A percentile compares a stretch with the other conserved stretches of the same genome.
Evolutionary conservation across 768 basidiomycete genomes (phyloP).

Genomic region (Tricholoma furcatifolium): DNA sequence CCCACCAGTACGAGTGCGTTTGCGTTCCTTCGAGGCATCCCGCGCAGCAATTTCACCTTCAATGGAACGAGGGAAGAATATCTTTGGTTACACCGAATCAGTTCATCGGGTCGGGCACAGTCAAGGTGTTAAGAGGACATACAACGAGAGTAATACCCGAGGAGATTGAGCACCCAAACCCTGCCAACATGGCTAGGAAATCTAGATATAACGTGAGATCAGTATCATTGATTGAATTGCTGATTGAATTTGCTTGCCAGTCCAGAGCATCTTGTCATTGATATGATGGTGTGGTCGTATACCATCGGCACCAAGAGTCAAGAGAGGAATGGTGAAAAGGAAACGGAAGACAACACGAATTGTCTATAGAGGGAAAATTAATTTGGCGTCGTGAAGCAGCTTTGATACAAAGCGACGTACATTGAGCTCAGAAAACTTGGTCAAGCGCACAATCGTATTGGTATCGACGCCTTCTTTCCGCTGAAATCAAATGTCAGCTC

Average conservation of each 20-base stretch:
- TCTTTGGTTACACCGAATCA: conserved; percentile 37
- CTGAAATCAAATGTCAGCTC: conserved; percentile 30
- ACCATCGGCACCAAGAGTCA: conserved; percentile 72
- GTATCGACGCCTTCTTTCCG: conserved; percentile 61
- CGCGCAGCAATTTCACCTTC: conserved; percentile 58
- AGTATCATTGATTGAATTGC: neutral
- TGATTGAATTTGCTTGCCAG: conserved; percentile 33
- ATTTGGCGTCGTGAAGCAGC: neutral
- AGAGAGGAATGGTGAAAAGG: conserved; percentile 62
- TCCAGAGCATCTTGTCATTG: conserved; percentile 58
- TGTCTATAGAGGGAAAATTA: conserved; percentile 37
- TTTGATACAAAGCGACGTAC: conserved; percentile 39
- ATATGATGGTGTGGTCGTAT: conserved; percentile 57
- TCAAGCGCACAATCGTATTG: conserved; percentile 65
- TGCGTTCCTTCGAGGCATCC: conserved; percentile 44
- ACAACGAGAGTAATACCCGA: conserved; percentile 77
- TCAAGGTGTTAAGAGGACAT: conserved; percentile 17
- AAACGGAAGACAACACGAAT: conserved; percentile 75
- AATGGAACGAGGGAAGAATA: conserved; percentile 82
- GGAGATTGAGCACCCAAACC: conserved; percentile 61
- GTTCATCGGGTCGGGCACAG: neutral
- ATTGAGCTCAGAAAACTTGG: conserved; percentile 81
- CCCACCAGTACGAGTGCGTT: conserved; percentile 28
- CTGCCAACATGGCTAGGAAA: conserved; percentile 55
- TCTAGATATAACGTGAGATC: conserved; percentile 36